A percentile compares a stretch with the other conserved stretches of the same genome.
Conservation (phyloP, 2,329 filamentous ascomycete species). For the Aspergillus thermomutatus region DNA sequence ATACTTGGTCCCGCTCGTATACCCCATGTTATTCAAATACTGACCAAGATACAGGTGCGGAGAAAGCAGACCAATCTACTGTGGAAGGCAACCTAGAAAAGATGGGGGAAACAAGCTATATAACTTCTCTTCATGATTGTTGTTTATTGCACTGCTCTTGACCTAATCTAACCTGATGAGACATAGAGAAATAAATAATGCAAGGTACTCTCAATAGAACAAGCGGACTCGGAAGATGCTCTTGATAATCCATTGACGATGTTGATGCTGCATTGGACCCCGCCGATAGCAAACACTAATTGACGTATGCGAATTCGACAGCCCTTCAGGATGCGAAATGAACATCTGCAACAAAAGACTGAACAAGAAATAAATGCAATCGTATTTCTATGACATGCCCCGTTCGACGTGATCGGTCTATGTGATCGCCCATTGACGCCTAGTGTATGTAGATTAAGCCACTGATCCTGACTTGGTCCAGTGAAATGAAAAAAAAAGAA, state of each 20-base stretch:
- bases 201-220: not conserved
- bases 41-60: conserved; percentile 36
- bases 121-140: conserved; percentile 5
- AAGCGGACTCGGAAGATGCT: not conserved
- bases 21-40: not conserved
- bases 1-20: not conserved
- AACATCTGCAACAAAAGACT: not conserved
- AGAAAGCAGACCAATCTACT: conserved; percentile 49
- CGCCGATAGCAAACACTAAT: not conserved
- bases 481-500: not conserved
- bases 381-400: not conserved
- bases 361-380: not conserved
- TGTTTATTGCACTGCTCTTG: not conserved
- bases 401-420: not conserved
- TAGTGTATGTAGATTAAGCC: not conserved
- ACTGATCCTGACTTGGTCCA: not conserved
- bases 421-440: not conserved
- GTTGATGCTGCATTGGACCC: too few species aligned
- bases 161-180: not conserved
- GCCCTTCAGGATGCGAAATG: not conserved
- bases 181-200: not conserved
- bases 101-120: not conserved
- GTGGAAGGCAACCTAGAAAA: conserved; percentile 17
- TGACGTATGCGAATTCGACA: not conserved
- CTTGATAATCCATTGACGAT: not conserved